Evolutionary conservation across 495 filamentous ascomycete genomes (phyloP).

Genomic region (Aspergillus campestris): DNA sequence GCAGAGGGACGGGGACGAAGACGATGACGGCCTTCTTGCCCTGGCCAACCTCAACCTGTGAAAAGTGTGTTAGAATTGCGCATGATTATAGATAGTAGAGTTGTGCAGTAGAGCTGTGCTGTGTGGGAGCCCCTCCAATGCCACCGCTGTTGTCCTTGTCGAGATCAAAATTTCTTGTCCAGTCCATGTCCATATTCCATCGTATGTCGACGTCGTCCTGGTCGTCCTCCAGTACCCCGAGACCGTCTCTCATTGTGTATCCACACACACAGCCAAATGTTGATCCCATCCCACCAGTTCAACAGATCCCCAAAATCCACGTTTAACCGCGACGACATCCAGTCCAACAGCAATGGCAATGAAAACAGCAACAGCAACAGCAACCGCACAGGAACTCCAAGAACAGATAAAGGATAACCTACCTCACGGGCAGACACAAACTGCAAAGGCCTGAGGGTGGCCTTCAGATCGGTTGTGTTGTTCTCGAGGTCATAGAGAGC

Average conservation of each 20-base stretch:
- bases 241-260: too few species aligned
- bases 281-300: neutral
- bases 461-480: constrained; percentile 94
- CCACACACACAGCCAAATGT: neutral
- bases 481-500: constrained; percentile 97
- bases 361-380: too few species aligned
- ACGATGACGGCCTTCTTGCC: constrained; percentile 99
- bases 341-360: too few species aligned
- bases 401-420: constrained; percentile 41
- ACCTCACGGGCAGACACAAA: constrained; percentile 98
- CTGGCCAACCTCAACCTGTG: constrained; percentile 97
- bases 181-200: neutral
- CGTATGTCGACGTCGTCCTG: neutral
- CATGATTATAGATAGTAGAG: neutral
- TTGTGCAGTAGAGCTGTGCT: too few species aligned
- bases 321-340: too few species aligned
- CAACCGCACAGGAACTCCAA: constrained; percentile 2
- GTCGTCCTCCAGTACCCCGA: neutral
- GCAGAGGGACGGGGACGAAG: constrained; percentile 98
- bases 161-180: neutral
- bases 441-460: constrained; percentile 86
- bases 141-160: neutral
- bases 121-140: neutral
- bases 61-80: constrained; percentile 19
- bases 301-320: too few species aligned